A percentile compares a stretch with the other conserved stretches of the same genome.
These are phyloP conservation scores for Phytophthora cryptogea DNA, from an alignment of 352 stramenopile genomes.

Conservation along the genomic window DNA sequence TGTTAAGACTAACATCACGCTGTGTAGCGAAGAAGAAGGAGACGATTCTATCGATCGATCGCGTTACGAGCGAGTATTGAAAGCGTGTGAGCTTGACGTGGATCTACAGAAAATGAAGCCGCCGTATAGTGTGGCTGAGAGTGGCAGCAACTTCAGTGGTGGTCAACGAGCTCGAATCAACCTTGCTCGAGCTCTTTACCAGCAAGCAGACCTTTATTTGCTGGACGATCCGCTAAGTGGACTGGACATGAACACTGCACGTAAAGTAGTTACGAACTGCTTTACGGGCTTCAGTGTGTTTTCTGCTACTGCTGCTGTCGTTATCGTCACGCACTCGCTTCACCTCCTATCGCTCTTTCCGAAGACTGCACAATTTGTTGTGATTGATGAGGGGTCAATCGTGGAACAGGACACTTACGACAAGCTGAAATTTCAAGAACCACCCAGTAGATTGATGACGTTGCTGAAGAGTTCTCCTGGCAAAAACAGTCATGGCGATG, in stretches of 20 bases:
- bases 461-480: slow-evolving; percentile 27
- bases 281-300: slow-evolving; percentile 56
- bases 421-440: slow-evolving; percentile 24
- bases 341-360: slow-evolving; percentile 66
- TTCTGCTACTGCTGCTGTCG: slow-evolving; percentile 49
- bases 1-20: slow-evolving; percentile 69
- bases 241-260: slow-evolving; percentile 69
- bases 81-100: slow-evolving; percentile 68
- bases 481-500: not conserved
- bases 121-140: slow-evolving; percentile 61
- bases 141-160: slow-evolving; percentile 86
- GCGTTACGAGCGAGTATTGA: slow-evolving; percentile 58
- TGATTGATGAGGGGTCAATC: slow-evolving; percentile 62
- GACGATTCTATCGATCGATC: slow-evolving; percentile 35
- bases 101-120: slow-evolving; percentile 54
- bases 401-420: slow-evolving; percentile 48
- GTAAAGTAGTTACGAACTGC: slow-evolving; percentile 51
- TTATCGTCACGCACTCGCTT: slow-evolving; percentile 82
- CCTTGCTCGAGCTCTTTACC: slow-evolving; percentile 85
- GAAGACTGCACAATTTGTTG: slow-evolving; percentile 41
- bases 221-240: slow-evolving; percentile 90
- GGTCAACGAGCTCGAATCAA: slow-evolving; percentile 83
- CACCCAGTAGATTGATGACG: slow-evolving; percentile 30
- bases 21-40: slow-evolving; percentile 31
- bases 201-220: slow-evolving; percentile 70